Evolutionary conservation across 2,329 filamentous ascomycete genomes (phyloP).

Genomic region (Didymella pinodella): DNA sequence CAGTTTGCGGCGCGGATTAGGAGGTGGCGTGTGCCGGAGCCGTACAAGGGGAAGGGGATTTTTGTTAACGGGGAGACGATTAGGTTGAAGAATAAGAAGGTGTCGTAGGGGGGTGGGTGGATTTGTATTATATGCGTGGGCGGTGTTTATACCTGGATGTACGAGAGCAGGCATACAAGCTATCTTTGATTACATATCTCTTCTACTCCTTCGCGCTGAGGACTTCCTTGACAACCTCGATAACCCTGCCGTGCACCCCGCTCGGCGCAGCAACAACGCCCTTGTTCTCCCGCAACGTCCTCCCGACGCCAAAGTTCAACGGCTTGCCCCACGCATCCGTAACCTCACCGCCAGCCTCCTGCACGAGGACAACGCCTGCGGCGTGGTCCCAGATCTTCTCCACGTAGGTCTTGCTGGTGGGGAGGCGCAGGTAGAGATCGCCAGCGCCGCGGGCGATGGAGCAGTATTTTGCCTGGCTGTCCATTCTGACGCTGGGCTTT

Average conservation of each 20-base stretch:
- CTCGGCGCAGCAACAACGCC: conserved; percentile 89
- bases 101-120: conserved; percentile 50
- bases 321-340: conserved; percentile 86
- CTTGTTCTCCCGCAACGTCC: conserved; percentile 89
- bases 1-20: conserved; percentile 89
- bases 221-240: conserved; percentile 83
- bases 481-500: conserved; percentile 89
- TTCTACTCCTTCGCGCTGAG: conserved; percentile 55
- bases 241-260: conserved; percentile 76
- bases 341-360: conserved; percentile 91
- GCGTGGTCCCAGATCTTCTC: conserved; percentile 99
- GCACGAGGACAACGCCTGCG: conserved; percentile 90
- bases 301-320: conserved; percentile 84
- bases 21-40: conserved; percentile 89
- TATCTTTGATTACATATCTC: too few relatives aligned
- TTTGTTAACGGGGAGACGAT: conserved; percentile 98
- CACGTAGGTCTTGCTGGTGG: conserved; percentile 84
- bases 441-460: conserved; percentile 93
- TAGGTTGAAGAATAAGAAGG: conserved; percentile 91
- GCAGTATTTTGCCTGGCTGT: conserved; percentile 97
- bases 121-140: conserved; percentile 33
- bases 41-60: conserved; percentile 99
- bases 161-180: not conserved
- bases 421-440: conserved; percentile 91
- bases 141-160: conserved; percentile 29